A percentile compares a stretch with the other conserved stretches of the same genome.
Conservation (phyloP, 176 grass and related monocot species). For the Olyra latifolia region DNA sequence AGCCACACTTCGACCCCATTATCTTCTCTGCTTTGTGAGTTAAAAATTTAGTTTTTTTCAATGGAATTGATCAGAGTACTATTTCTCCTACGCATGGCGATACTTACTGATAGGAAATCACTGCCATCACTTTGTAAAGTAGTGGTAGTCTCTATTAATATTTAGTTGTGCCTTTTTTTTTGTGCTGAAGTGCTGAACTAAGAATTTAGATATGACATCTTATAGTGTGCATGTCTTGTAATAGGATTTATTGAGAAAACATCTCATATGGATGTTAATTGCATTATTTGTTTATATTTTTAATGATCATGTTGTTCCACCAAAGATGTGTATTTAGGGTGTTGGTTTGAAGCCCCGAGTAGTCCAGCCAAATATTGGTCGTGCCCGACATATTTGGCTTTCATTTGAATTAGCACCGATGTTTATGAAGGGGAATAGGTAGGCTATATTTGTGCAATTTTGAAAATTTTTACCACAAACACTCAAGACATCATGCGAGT, state of each 20-base stretch:
- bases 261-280: not conserved
- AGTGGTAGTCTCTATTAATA: not conserved
- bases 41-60: no score
- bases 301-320: not conserved
- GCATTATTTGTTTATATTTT: not conserved
- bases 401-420: no score
- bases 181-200: not conserved
- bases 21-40: no score
- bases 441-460: no score
- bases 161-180: not conserved
- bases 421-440: no score
- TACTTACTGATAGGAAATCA: not conserved
- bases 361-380: no score
- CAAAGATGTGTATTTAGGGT: not conserved
- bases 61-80: not conserved
- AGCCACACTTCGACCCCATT: no score
- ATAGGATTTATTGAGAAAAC: not conserved
- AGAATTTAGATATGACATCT: not conserved
- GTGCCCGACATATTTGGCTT: no score
- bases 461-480: no score
- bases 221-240: not conserved
- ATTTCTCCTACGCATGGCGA: not conserved
- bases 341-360: no score
- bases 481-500: no score
- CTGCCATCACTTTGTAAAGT: not conserved